phyloP scores from a whole-genome alignment of 2,329 filamentous ascomycete species.

The Cordyceps farinosa region DNA sequence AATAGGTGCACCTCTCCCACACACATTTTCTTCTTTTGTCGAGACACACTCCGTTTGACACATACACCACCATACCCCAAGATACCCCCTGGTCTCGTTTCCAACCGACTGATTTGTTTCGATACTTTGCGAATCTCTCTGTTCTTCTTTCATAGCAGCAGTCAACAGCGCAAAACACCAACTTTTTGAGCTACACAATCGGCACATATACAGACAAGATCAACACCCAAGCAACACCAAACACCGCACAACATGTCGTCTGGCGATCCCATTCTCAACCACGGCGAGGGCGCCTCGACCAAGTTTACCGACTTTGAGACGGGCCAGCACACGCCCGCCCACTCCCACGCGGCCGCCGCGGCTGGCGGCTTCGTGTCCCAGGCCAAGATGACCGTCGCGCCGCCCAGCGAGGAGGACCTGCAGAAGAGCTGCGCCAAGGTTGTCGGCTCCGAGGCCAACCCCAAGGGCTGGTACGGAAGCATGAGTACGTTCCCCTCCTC shows the following conservation, averaged over 20 bases:
- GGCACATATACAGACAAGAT: background rate
- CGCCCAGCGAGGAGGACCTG: slow-evolving; percentile 76
- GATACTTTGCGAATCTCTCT: too few relatives aligned
- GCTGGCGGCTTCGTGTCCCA: slow-evolving; percentile 46
- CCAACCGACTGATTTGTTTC: background rate
- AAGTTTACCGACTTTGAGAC: slow-evolving; percentile 9
- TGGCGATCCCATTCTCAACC: slow-evolving; percentile 9
- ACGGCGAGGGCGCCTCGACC: slow-evolving; percentile 24
- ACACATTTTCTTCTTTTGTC: background rate
- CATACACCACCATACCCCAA: background rate
- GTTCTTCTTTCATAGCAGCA: background rate
- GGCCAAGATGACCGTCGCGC: slow-evolving; percentile 67
- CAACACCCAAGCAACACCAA: background rate
- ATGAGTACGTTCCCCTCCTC: slow-evolving; percentile 61
- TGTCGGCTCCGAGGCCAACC: slow-evolving; percentile 61
- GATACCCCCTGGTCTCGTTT: background rate
- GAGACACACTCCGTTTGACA: background rate
- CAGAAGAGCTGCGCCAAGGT: slow-evolving; percentile 74
- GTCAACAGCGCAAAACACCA: background rate
- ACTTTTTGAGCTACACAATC: background rate
- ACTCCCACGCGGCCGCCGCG: slow-evolving; percentile 17
- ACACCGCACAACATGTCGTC: slow-evolving; percentile 6
- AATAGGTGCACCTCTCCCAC: background rate
- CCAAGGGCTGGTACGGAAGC: slow-evolving; percentile 82
- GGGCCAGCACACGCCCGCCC: slow-evolving; percentile 28